Conservation (phyloP, 2,329 filamentous ascomycete species). For the Aurifilum marmelostoma region DNA sequence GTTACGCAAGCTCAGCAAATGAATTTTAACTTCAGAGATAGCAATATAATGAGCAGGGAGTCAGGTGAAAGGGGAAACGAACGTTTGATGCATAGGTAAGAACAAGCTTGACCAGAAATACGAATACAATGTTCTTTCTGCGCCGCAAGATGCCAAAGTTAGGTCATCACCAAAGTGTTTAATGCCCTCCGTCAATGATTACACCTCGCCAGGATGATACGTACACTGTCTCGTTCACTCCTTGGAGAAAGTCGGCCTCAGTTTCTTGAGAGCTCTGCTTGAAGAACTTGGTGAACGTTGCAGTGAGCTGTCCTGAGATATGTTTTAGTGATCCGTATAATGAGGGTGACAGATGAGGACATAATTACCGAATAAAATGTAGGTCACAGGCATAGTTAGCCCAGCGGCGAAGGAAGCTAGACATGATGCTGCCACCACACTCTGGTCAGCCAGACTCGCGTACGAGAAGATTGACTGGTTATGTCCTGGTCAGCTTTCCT, state of each 20-base stretch:
- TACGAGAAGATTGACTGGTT: constrained; percentile 53
- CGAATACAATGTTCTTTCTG: constrained; percentile 67
- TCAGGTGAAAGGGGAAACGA: constrained; percentile 16
- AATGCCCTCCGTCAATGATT: no score
- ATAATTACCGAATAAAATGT: constrained; percentile 62
- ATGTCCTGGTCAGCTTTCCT: constrained; percentile 27
- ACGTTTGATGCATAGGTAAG: constrained; percentile 56
- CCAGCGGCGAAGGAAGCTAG: constrained; percentile 58
- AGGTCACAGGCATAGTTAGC: constrained; percentile 61
- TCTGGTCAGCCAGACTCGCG: constrained; percentile 54
- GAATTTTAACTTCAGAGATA: not conserved
- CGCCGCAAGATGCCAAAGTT: constrained; percentile 33
- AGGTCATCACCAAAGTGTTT: not conserved
- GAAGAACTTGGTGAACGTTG: constrained; percentile 39
- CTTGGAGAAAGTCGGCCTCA: constrained; percentile 34
- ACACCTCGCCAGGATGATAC: constrained; percentile 7
- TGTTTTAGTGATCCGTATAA: constrained; percentile 31
- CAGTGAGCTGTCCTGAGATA: constrained; percentile 36
- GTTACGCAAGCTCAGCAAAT: constrained; percentile 21
- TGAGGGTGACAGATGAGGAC: constrained; percentile 31
- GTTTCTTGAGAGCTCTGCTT: constrained; percentile 32
- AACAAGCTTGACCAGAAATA: constrained; percentile 68
- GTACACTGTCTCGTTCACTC: constrained; percentile 38
- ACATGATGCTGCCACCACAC: constrained; percentile 50
- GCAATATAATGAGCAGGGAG: no score